Base-by-base conservation (phyloP, 805 yeast genomes). In the Schizosaccharomyces osmophilus region DNA sequence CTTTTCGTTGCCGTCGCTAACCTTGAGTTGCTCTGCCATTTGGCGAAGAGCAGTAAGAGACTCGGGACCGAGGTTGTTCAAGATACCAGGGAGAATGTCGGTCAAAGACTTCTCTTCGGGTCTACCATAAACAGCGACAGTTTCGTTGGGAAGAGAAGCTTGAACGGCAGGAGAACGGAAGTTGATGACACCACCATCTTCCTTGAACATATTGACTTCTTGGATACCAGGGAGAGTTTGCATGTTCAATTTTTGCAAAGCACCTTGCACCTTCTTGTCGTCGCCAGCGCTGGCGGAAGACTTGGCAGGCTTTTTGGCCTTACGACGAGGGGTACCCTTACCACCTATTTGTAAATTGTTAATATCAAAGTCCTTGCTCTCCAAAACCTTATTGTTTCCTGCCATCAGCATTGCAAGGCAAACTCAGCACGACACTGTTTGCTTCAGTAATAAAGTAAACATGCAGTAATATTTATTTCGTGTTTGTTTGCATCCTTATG, bases 171-270 rank as follows among this genome's bases (percentile, higher is more conserved):
- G 96, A 75, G 93, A 84, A 80, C 85, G 82, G 81, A 93, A 87
- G 79, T 90, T 96, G 75, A 90, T 78, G 66, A 93, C 96, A 73
- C 83, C 84, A 72, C 97, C 97, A 74, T 90, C 96, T 66, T 87
- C 95, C 75, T 80, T 85, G 85, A 93, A 89, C 80, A 90, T 86
- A 82, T 89, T 90, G 71, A 95, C 97, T 79, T 90, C 97, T 74
- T 87, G 95, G 70, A 90, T 83, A 70, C 85, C 87, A 67, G 85
- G 88, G 69, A 90, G 77, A 70, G 87, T 84, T 75, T 84, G 86
- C 67, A 89, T 94, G 75, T 85, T 84, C 73, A 90, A 79, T 78
- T 89, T 88, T 74, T 82, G 84, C 76, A 90, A 79, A 71, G 90
- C 82, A 69, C 83, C 85, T 77, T 87, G 88, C 74, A 90, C 80